A percentile compares a stretch with the other conserved stretches of the same genome.
Conservation (phyloP, 805 yeast genomes). For the Metschnikowia borealis region DNA sequence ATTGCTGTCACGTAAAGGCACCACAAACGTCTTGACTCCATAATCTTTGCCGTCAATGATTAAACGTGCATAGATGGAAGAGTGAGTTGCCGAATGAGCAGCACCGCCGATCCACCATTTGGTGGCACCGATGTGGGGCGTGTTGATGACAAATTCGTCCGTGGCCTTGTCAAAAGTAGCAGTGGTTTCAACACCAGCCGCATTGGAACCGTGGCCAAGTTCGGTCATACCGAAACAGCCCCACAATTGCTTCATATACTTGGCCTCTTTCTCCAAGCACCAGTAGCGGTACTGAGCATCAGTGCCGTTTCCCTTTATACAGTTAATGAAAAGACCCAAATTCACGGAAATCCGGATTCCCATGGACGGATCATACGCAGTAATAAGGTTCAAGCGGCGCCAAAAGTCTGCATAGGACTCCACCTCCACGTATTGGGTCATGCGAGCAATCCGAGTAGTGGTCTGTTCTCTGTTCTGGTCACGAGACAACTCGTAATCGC, state of each 20-base stretch:
- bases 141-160: conserved; percentile 42
- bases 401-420: conserved; percentile 30
- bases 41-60: conserved; percentile 42
- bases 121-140: conserved; percentile 47
- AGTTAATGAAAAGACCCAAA: conserved; percentile 37
- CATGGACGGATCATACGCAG: conserved; percentile 36
- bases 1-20: conserved; percentile 42
- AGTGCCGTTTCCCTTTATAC: conserved; percentile 41
- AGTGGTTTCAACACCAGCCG: conserved; percentile 20
- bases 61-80: conserved; percentile 39
- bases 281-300: conserved; percentile 36
- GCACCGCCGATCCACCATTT: conserved; percentile 53
- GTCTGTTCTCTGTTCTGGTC: conserved; percentile 30
- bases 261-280: conserved; percentile 33
- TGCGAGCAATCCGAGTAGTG: conserved; percentile 31
- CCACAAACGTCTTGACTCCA: conserved; percentile 45
- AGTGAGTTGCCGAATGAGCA: conserved; percentile 45
- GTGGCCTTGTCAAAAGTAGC: conserved; percentile 36
- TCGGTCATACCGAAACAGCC: conserved; percentile 23
- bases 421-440: conserved; percentile 34
- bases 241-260: conserved; percentile 29
- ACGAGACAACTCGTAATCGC: conserved; percentile 32
- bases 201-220: conserved; percentile 21
- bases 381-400: conserved; percentile 33
- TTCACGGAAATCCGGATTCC: conserved; percentile 38